Base-by-base conservation (phyloP, 129 eudicot genomes). In the Mikania micrantha region DNA sequence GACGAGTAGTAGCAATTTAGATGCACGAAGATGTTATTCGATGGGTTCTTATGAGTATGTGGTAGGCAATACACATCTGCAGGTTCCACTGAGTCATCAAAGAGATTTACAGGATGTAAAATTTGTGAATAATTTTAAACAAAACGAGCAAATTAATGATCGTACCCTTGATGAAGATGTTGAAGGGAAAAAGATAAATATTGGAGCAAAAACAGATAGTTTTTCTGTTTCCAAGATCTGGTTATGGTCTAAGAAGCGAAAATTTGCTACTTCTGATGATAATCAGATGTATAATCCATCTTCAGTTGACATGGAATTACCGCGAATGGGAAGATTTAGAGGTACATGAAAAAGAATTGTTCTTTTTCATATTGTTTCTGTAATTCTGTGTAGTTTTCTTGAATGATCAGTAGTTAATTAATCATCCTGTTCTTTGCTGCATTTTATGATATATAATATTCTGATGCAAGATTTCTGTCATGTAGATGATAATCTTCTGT, bases 141-240 rank as follows among this genome's bases (percentile, higher is more conserved):
- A 7, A 60, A 60, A 32, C 32, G 40, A 16, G 42, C 42, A 44
- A 32, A 16, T 60, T 32, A 44, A 60, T 24, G 65, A 60, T 60
- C 65, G 2, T 32, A 60, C 65, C 1, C 25, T 32, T 60, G 65
- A 31, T 59, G 65, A 60, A 60, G 65, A 32, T 60, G 17, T 60
- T 2, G 65, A 60, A 29, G 65, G 65, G 7, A 60, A 60, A 60
- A 60, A 32, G 65, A 60, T 60, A n/a, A 60, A 60, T 60, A 60
- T 60, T 60, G 27, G 65, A n/a, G 44, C 28, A 7, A 60, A 60
- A 60, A 60, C 65, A 0, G 65, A 60, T 32, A 54, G 61, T 54
- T 54, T 54, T 11, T 54, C 61, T 12, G 61, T 54, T 54, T 54
- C 61, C 4, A 54, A 60, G 65, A 60, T 60, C 44, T 60, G 65